phyloP scores from a whole-genome alignment of 2,329 filamentous ascomycete species.

The Penicillium hordei region DNA sequence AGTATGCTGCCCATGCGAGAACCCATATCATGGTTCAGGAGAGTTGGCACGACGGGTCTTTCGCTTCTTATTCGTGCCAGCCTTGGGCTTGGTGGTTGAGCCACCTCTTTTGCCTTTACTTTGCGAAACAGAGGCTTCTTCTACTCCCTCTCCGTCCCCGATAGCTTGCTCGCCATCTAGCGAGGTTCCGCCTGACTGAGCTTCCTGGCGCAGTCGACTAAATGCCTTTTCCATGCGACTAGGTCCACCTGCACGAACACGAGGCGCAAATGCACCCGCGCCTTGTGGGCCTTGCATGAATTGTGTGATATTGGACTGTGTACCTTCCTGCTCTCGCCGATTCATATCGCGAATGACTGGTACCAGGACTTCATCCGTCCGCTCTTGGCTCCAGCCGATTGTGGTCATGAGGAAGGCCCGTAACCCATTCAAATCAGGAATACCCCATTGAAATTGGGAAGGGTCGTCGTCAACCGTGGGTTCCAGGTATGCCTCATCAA shows the following conservation, averaged over 20 bases:
- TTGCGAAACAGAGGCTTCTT: slow-evolving; percentile 3
- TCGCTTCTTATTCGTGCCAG: slow-evolving; percentile 27
- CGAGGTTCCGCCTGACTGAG: slow-evolving; percentile 32
- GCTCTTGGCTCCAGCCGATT: slow-evolving; percentile 87
- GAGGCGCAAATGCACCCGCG: slow-evolving; percentile 67
- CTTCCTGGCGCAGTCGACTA: slow-evolving; percentile 62
- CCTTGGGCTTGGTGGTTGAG: slow-evolving; percentile 19
- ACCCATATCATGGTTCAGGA: neutral
- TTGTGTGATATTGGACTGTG: slow-evolving; percentile 92
- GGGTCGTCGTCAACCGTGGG: slow-evolving; percentile 81
- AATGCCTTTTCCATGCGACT: slow-evolving; percentile 78
- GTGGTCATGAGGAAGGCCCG: slow-evolving; percentile 84
- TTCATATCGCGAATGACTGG: slow-evolving; percentile 98
- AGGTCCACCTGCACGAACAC: slow-evolving; percentile 60
- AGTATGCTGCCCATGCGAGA: neutral
- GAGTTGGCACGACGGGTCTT: slow-evolving; percentile 20
- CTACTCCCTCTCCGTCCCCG: slow-evolving; percentile 6
- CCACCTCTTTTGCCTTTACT: slow-evolving; percentile 15
- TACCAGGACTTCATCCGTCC: slow-evolving; percentile 92
- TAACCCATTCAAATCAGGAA: slow-evolving; percentile 85
- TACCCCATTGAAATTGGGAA: slow-evolving; percentile 88
- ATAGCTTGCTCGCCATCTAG: neutral
- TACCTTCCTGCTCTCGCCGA: slow-evolving; percentile 79
- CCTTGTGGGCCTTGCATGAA: slow-evolving; percentile 71
- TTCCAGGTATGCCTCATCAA: slow-evolving; percentile 78